These are phyloP conservation scores for Pezicula carpinea DNA, from an alignment of 2,329 filamentous ascomycete species.

Conservation along the genomic window DNA sequence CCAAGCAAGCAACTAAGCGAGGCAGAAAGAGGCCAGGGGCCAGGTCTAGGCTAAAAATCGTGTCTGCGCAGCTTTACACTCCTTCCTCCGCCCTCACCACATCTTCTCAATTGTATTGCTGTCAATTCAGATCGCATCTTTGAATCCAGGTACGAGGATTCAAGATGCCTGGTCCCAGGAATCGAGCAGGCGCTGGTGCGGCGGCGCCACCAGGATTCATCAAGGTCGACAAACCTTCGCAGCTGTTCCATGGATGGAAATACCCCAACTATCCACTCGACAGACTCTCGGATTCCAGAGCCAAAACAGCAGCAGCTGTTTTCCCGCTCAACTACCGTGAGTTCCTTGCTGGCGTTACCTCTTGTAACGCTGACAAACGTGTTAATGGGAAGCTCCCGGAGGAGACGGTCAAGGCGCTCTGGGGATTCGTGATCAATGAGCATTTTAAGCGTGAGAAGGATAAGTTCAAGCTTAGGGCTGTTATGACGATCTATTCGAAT, in stretches of 20 bases:
- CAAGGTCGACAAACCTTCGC: no score
- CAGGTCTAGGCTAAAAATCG: no score
- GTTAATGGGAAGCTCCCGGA: background rate
- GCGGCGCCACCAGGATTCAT: no score
- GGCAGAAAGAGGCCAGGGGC: no score
- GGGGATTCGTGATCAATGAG: background rate
- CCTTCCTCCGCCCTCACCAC: no score
- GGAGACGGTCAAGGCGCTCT: background rate
- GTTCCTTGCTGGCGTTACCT: background rate
- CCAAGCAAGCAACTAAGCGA: no score
- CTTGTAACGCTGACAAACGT: background rate
- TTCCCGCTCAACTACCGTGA: background rate
- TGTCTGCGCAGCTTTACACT: no score
- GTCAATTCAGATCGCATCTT: no score
- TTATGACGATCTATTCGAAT: background rate
- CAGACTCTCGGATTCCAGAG: background rate
- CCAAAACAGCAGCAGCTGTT: background rate
- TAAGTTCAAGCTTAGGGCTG: background rate
- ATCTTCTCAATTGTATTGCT: no score
- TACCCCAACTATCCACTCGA: background rate
- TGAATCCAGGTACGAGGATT: no score
- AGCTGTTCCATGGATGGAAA: conserved; percentile 12
- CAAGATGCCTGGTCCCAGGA: no score
- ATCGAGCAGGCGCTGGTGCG: no score
- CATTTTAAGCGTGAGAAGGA: background rate